Evolutionary conservation across 768 basidiomycete species (phyloP), one percentile per base, ranked within the genome.

Genomic region (Termitomyces sp.): DNA sequence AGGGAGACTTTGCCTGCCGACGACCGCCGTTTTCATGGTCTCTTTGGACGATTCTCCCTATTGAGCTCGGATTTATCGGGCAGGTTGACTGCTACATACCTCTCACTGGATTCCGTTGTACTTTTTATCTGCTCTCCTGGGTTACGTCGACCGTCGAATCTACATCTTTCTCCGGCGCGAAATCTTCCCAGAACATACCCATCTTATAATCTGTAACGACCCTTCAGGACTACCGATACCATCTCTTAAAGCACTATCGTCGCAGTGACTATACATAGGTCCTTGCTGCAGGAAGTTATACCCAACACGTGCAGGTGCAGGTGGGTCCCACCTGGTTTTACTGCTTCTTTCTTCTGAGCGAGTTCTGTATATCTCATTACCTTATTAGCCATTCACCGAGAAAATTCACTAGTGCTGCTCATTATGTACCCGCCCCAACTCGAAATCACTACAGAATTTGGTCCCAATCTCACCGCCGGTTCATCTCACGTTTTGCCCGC

Each of bases 351-450:
- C 23, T 28, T 11, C 21, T 30, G 21, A 35, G n/a, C 14, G 6
- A 25, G 28, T 21, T 9, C 34, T 19, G 19, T 32, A 19, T 10
- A n/a, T 39, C 51, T 52, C n/a, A 49, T 48, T 28, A 30, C 21
- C 27, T 40, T 16, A 30, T 35, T 41, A 60, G 57, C 45, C 9
- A 35, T 35, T 27, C 30, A 51, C 41, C 56, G 25, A 47, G 27
- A 19, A 23, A 56, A 46, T 47, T 30, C 41, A 17, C 28, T 59
- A 59, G 56, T 54, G 49, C 53, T 66, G 39, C 43, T 57, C 56
- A 56, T 54, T 49, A 83, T 82, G 79, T 71, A 70, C 62, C 69
- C 79, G 47, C 62, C 72, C 46, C 76, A 72, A 56, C 80, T 82
- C 59, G 74, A 70, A 62, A 75, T 83, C 66, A 75, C 80, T 62